Percentiles rank a stretch among this genome's conserved stretches.
phyloP scores from a whole-genome alignment of 1,284 basidiomycete genomes.

The Dichomitus squalens region DNA sequence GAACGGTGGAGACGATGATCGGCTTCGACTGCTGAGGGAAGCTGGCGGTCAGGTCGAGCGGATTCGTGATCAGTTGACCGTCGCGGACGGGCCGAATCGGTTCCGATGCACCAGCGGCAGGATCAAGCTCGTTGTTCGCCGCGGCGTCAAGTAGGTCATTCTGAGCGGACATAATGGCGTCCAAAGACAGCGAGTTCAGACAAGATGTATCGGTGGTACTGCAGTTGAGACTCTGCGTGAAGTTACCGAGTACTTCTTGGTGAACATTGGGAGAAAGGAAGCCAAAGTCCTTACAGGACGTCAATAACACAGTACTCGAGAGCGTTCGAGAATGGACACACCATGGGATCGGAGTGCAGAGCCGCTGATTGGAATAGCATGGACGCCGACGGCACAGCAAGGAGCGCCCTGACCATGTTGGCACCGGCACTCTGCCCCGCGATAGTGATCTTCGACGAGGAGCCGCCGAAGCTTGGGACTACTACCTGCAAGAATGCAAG shows the following conservation, averaged over 20 bases:
- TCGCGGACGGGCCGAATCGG: conserved; percentile 68
- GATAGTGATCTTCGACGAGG: conserved; percentile 67
- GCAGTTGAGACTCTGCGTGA: conserved; percentile 55
- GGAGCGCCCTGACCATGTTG: conserved; percentile 74
- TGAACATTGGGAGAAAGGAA: conserved; percentile 64
- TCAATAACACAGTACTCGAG: neutral
- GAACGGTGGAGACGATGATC: conserved; percentile 69
- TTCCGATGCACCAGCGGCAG: conserved; percentile 53
- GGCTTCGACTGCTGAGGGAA: conserved; percentile 64
- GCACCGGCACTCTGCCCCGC: conserved; percentile 91
- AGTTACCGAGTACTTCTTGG: conserved; percentile 51
- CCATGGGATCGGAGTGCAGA: conserved; percentile 86
- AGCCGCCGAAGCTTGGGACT: conserved; percentile 73
- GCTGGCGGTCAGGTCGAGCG: conserved; percentile 56
- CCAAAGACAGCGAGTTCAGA: conserved; percentile 50
- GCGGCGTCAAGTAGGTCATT: conserved; percentile 44
- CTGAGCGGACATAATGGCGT: conserved; percentile 55
- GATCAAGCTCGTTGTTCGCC: conserved; percentile 39
- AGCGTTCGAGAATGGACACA: conserved; percentile 33
- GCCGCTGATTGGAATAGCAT: conserved; percentile 75
- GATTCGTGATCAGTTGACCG: conserved; percentile 56
- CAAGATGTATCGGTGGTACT: conserved; percentile 49
- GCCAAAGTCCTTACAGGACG: conserved; percentile 61
- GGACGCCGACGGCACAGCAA: conserved; percentile 66
- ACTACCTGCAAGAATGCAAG: conserved; percentile 66